Percentiles rank a stretch among this genome's conserved stretches.
Evolutionary conservation across 345 rosid genomes (phyloP).

Genomic region (Dipteronia sinensis): DNA sequence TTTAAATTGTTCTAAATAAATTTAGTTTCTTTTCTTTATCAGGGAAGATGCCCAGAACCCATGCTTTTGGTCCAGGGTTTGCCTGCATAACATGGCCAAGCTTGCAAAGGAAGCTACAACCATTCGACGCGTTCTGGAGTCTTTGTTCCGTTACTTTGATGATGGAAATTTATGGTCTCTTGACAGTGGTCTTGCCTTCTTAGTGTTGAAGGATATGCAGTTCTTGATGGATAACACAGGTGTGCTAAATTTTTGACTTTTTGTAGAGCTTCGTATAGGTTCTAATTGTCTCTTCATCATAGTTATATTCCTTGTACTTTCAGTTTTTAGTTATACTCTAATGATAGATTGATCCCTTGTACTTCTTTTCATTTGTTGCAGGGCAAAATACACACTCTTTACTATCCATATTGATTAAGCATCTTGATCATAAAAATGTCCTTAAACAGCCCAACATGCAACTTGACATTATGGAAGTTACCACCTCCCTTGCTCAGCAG

Average conservation of each 20-base stretch:
- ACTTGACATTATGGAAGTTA: conserved; percentile 77
- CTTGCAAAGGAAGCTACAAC: conserved; percentile 94
- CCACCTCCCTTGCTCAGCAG: conserved; percentile 65
- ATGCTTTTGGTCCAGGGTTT: conserved; percentile 90
- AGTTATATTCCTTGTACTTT: conserved; percentile 7
- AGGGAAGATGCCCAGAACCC: conserved; percentile 82
- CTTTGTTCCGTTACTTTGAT: conserved; percentile 88
- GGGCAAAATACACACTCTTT: conserved; percentile 88
- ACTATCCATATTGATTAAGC: conserved; percentile 85
- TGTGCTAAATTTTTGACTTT: conserved; percentile 28
- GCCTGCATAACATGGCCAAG: conserved; percentile 92
- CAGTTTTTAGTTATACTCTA: conserved; percentile 8
- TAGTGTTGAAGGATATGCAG: conserved; percentile 88
- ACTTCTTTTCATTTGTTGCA: conserved; percentile 35
- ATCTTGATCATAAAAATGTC: conserved; percentile 92
- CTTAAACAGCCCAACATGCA: conserved; percentile 77
- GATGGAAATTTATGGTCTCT: conserved; percentile 71
- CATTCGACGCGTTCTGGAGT: conserved; percentile 83
- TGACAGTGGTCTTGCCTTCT: conserved; percentile 73
- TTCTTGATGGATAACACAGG: conserved; percentile 81
- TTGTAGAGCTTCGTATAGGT: conserved; percentile 5
- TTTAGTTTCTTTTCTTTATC: conserved; percentile 25
- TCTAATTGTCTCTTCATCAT: not conserved
- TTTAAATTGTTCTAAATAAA: conserved; percentile 18
- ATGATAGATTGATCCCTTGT: conserved; percentile 11